These are phyloP conservation scores for Lipomyces starkeyi DNA, from an alignment of 805 yeast species.

Conservation along the genomic window DNA sequence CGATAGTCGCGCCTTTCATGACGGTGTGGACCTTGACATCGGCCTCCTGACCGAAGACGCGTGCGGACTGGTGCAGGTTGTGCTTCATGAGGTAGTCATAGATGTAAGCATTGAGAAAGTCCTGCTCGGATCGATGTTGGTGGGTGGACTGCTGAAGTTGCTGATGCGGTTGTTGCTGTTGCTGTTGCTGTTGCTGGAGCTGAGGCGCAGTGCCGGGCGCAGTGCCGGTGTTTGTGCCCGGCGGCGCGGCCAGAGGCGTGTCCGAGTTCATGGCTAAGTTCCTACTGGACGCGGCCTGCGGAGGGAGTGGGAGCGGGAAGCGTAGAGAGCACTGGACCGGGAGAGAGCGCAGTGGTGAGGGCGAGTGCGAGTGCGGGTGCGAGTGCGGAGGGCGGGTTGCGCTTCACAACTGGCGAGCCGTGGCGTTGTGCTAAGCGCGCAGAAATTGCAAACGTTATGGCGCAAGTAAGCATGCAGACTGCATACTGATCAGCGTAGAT, in stretches of 20 bases:
- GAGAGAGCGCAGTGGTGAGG: neutral
- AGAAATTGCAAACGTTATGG: neutral
- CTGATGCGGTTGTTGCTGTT: slow-evolving; percentile 26
- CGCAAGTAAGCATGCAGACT: neutral
- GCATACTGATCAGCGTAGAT: neutral
- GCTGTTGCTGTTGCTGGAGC: slow-evolving; percentile 14
- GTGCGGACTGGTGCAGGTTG: slow-evolving; percentile 73
- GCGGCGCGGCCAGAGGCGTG: slow-evolving; percentile 28
- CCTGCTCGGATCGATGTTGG: slow-evolving; percentile 36
- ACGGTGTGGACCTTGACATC: slow-evolving; percentile 57
- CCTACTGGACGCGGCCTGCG: slow-evolving; percentile 9
- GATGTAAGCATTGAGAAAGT: slow-evolving; percentile 72
- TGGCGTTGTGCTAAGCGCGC: neutral
- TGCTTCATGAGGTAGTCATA: slow-evolving; percentile 84
- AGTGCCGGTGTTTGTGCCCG: slow-evolving; percentile 19
- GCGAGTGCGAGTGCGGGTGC: neutral
- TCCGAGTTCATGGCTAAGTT: slow-evolving; percentile 29
- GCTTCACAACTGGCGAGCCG: slow-evolving; percentile 3
- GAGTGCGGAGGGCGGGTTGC: slow-evolving; percentile 5
- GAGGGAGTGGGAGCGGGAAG: slow-evolving; percentile 3
- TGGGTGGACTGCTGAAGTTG: slow-evolving; percentile 27
- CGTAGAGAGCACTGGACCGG: neutral
- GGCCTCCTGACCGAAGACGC: slow-evolving; percentile 75
- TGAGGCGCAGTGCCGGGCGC: slow-evolving; percentile 27
- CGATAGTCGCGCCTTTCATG: slow-evolving; percentile 43